Percentiles rank a stretch among this genome's conserved stretches.
phyloP scores from a whole-genome alignment of 169 alveolate genomes.

The Plasmodium relictum region DNA sequence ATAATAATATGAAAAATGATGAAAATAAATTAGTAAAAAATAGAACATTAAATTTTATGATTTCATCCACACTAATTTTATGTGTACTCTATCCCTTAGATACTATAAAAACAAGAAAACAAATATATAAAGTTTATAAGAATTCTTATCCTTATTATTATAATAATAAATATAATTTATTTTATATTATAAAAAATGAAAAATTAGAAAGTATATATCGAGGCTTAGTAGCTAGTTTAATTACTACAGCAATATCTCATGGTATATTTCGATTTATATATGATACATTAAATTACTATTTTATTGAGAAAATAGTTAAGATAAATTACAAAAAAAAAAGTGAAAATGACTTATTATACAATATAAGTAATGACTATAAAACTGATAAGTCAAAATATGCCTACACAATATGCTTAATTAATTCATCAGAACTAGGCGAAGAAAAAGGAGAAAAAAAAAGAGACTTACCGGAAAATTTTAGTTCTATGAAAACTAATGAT shows the following conservation, averaged over 20 bases:
- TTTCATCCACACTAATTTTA: conserved; percentile 56
- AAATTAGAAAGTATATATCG: conserved; percentile 75
- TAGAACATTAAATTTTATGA: conserved; percentile 74
- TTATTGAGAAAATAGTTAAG: conserved; percentile 16
- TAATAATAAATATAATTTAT: conserved; percentile 67
- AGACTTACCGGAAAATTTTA: not conserved
- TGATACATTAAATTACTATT: conserved; percentile 42
- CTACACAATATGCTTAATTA: not conserved
- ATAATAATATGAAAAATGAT: conserved; percentile 16
- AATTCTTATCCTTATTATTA: conserved; percentile 76
- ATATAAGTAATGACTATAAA: not conserved
- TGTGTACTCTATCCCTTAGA: conserved; percentile 70
- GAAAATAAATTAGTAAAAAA: conserved; percentile 15
- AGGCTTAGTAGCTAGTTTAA: conserved; percentile 66
- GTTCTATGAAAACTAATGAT: not conserved
- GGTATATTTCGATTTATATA: conserved; percentile 58
- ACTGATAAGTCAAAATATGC: not conserved
- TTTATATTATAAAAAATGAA: conserved; percentile 63
- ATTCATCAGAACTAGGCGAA: not conserved
- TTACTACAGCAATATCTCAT: conserved; percentile 69
- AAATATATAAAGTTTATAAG: conserved; percentile 69
- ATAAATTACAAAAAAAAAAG: not conserved
- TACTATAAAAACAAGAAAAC: conserved; percentile 70
- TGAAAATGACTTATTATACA: not conserved
- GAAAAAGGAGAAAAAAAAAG: not conserved